Percentiles rank a stretch among this genome's conserved stretches.
Evolutionary conservation across 2,329 filamentous ascomycete species (phyloP).

Genomic region (Scedosporium boydii): DNA sequence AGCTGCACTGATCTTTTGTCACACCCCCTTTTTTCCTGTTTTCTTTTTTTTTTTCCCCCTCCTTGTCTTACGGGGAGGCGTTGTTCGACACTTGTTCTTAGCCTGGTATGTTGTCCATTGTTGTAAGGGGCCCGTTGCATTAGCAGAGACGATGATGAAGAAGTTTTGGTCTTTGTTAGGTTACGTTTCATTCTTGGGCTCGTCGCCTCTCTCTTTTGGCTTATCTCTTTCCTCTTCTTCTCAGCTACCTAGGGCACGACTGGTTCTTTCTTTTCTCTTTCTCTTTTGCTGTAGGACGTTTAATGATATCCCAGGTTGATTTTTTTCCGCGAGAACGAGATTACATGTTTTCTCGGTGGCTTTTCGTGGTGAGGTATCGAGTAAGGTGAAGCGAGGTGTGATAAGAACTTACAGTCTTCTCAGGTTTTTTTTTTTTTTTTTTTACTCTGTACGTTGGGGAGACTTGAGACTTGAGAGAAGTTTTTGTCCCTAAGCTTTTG

Average conservation of each 20-base stretch:
- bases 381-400: not conserved
- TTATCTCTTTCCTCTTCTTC: not conserved
- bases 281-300: not conserved
- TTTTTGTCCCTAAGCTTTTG: not conserved
- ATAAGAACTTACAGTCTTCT: not conserved
- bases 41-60: not conserved
- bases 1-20: not conserved
- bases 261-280: not conserved
- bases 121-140: too few relatives aligned
- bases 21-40: not conserved
- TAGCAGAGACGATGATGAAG: not conserved
- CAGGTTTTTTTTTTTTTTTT: not conserved
- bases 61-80: not conserved
- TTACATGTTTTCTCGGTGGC: not conserved
- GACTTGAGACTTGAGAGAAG: not conserved
- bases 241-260: not conserved
- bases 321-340: not conserved
- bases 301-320: slow-evolving; percentile 5
- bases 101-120: too few relatives aligned
- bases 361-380: not conserved
- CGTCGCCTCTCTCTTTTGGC: not conserved
- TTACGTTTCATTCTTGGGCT: not conserved
- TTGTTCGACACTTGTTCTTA: not conserved
- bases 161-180: not conserved
- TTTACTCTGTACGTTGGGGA: not conserved